Evolutionary conservation across 352 stramenopile genomes (phyloP).

Genomic region (Globisporangium spiculum): DNA sequence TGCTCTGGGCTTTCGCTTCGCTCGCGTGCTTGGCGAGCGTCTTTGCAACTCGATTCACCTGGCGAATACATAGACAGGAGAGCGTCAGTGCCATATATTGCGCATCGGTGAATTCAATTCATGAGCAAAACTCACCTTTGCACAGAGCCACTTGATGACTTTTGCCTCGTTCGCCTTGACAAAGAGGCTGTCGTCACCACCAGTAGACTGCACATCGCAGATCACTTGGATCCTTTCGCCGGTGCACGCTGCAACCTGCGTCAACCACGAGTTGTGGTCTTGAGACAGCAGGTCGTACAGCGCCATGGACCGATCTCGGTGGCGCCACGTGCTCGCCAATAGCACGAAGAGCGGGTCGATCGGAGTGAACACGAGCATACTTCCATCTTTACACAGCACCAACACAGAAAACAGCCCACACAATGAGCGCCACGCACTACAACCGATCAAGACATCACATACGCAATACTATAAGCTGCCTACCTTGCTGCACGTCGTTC

Average conservation of each 20-base stretch:
- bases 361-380: constrained; percentile 56
- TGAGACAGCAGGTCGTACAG: constrained; percentile 55
- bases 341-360: constrained; percentile 77
- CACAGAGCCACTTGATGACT: constrained; percentile 40
- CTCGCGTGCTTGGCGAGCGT: constrained; percentile 38
- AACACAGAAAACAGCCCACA: not conserved
- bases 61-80: not conserved
- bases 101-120: not conserved
- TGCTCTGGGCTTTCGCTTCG: constrained; percentile 16
- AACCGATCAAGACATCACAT: not conserved
- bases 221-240: constrained; percentile 35
- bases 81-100: not conserved
- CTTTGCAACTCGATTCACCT: constrained; percentile 38
- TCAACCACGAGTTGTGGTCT: constrained; percentile 55
- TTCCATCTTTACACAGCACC: constrained; percentile 36
- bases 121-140: constrained; percentile 30
- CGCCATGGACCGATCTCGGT: constrained; percentile 45
- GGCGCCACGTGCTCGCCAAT: constrained; percentile 44
- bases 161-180: constrained; percentile 62
- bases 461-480: not conserved
- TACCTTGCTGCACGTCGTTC: constrained; percentile 65
- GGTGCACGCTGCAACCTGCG: constrained; percentile 35
- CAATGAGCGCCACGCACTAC: not conserved
- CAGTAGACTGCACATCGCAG: constrained; percentile 53
- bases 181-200: constrained; percentile 42